These are phyloP conservation scores for Lipomyces chichibuensis DNA, from an alignment of 805 yeast genomes.

Conservation along the genomic window DNA sequence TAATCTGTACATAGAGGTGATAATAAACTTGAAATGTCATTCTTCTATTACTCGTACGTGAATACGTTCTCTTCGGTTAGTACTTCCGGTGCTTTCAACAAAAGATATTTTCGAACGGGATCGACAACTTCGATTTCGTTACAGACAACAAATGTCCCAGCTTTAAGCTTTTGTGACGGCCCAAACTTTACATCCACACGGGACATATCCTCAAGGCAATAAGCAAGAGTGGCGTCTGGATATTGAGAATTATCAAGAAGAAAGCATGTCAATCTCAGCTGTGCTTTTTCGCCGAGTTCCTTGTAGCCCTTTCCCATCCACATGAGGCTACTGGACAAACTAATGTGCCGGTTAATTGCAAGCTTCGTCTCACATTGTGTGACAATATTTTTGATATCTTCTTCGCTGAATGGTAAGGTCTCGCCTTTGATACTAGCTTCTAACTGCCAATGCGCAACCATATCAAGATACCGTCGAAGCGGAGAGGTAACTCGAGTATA, in stretches of 20 bases:
- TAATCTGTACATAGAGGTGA: not conserved
- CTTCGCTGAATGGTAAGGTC: slow-evolving; percentile 21
- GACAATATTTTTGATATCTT: slow-evolving; percentile 11
- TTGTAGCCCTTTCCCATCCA: slow-evolving; percentile 7
- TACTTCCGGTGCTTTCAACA: slow-evolving; percentile 11
- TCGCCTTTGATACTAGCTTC: slow-evolving; percentile 49
- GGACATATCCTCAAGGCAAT: slow-evolving; percentile 17
- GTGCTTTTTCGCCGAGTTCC: slow-evolving; percentile 1
- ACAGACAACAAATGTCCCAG: slow-evolving; percentile 34
- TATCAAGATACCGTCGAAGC: slow-evolving; percentile 77
- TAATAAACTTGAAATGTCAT: not conserved
- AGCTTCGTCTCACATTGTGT: not conserved
- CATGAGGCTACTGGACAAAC: not conserved
- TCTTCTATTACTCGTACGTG: not conserved
- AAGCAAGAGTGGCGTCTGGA: slow-evolving; percentile 14
- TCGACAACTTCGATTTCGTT: slow-evolving; percentile 29
- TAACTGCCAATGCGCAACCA: slow-evolving; percentile 78
- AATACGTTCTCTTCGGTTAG: slow-evolving; percentile 8
- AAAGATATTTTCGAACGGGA: not conserved
- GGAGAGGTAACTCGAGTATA: slow-evolving; percentile 89
- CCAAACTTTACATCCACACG: slow-evolving; percentile 14
- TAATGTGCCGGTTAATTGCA: not conserved
- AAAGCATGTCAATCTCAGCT: slow-evolving; percentile 12
- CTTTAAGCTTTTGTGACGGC: slow-evolving; percentile 3
- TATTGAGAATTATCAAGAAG: slow-evolving; percentile 12